phyloP scores from a whole-genome alignment of 2,329 filamentous ascomycete genomes.

The Cladosporium sp. region DNA sequence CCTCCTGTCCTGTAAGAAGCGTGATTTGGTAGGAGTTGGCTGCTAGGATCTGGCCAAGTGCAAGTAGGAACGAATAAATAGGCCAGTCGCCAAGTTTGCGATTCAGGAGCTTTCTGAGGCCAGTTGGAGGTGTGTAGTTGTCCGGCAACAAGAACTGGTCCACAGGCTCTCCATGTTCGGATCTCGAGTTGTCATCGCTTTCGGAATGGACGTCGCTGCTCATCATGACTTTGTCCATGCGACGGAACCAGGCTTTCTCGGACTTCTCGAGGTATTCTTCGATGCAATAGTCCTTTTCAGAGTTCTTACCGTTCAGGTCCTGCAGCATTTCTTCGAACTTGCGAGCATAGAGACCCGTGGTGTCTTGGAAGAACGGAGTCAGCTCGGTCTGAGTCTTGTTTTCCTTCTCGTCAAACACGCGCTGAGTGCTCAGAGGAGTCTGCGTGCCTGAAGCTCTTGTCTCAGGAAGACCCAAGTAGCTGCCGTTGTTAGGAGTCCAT shows the following conservation, averaged over 20 bases:
- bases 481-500: slow-evolving; percentile 26
- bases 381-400: slow-evolving; percentile 67
- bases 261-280: slow-evolving; percentile 65
- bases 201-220: slow-evolving; percentile 49
- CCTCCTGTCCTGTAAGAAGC: slow-evolving; percentile 64
- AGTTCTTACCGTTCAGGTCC: slow-evolving; percentile 58
- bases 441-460: slow-evolving; percentile 22
- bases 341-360: slow-evolving; percentile 62
- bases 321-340: slow-evolving; percentile 61
- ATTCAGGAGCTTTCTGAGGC: slow-evolving; percentile 58
- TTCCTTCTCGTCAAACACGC: slow-evolving; percentile 62
- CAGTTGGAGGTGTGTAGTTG: slow-evolving; percentile 59
- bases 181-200: slow-evolving; percentile 32
- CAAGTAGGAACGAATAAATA: slow-evolving; percentile 62
- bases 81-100: slow-evolving; percentile 61
- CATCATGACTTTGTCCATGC: slow-evolving; percentile 60
- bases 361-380: slow-evolving; percentile 68
- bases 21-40: slow-evolving; percentile 70
- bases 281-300: slow-evolving; percentile 62
- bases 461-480: not conserved
- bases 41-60: slow-evolving; percentile 64
- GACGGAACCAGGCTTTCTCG: slow-evolving; percentile 67
- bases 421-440: slow-evolving; percentile 54
- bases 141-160: slow-evolving; percentile 59
- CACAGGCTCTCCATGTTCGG: slow-evolving; percentile 33